Conservation (phyloP, 805 yeast species). For the Candida orba region DNA sequence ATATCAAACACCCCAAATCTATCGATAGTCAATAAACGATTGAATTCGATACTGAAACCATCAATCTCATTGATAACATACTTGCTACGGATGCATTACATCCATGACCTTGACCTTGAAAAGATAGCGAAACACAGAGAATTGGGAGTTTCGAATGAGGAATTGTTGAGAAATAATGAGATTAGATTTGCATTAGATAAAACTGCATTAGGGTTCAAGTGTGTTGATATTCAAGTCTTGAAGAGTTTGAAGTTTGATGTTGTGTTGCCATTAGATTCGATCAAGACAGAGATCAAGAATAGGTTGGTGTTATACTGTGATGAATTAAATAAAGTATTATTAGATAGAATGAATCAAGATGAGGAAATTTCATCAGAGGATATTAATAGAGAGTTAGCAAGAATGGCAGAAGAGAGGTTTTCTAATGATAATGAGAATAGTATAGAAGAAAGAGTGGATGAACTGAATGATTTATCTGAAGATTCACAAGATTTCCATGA, state of each 20-base stretch:
- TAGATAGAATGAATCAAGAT: slow-evolving; percentile 8
- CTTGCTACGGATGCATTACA: slow-evolving; percentile 13
- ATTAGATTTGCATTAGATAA: slow-evolving; percentile 14
- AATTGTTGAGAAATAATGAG: background rate
- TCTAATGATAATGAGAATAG: background rate
- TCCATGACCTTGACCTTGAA: slow-evolving; percentile 15
- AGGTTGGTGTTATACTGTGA: slow-evolving; percentile 12
- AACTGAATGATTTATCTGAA: slow-evolving; percentile 1
- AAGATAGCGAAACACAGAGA: background rate
- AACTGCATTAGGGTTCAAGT: slow-evolving; percentile 16
- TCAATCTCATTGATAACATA: slow-evolving; percentile 15
- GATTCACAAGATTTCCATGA: slow-evolving; percentile 15
- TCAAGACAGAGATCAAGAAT: slow-evolving; percentile 11
- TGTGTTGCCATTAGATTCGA: slow-evolving; percentile 17
- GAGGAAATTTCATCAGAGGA: slow-evolving; percentile 11
- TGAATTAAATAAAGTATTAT: slow-evolving; percentile 12
- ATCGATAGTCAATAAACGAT: slow-evolving; percentile 27
- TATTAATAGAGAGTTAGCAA: slow-evolving; percentile 11
- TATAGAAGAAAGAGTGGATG: background rate
- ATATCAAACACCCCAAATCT: slow-evolving; percentile 27
- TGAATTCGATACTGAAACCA: slow-evolving; percentile 24
- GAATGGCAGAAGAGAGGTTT: slow-evolving; percentile 17
- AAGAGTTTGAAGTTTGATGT: slow-evolving; percentile 19
- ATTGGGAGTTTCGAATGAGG: background rate
- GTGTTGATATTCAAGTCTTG: slow-evolving; percentile 21